Percentiles rank a stretch among this genome's conserved stretches.
Conservation (phyloP, 1,284 basidiomycete genomes). For the Stereum hirsutum region DNA sequence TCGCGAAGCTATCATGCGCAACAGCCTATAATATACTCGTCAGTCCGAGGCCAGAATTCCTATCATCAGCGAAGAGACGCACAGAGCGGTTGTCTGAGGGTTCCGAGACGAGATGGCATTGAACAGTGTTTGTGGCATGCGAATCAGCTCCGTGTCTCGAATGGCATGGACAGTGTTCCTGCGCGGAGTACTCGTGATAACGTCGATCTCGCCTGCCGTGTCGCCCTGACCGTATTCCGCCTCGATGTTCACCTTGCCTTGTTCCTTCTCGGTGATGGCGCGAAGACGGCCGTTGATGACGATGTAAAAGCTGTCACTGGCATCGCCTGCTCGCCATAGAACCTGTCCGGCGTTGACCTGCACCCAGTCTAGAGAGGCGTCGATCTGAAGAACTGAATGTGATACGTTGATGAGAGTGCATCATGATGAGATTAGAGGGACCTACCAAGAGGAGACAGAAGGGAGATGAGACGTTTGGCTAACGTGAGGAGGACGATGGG, state of each 20-base stretch:
- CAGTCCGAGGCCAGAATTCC: neutral
- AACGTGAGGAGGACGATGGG: conserved; percentile 94
- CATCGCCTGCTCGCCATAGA: conserved; percentile 86
- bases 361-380: conserved; percentile 97
- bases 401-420: neutral
- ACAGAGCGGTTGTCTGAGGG: conserved; percentile 93
- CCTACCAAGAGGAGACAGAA: conserved; percentile 85
- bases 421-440: conserved; percentile 2
- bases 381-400: conserved; percentile 85
- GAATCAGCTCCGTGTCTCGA: conserved; percentile 94
- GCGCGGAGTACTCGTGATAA: conserved; percentile 87
- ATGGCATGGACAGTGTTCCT: conserved; percentile 95
- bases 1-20: conserved; percentile 89
- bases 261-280: conserved; percentile 65
- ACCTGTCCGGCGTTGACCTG: conserved; percentile 93
- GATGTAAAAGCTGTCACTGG: conserved; percentile 93
- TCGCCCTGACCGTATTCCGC: conserved; percentile 94
- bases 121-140: conserved; percentile 96
- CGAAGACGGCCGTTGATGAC: conserved; percentile 96
- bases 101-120: conserved; percentile 92
- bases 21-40: conserved; percentile 37
- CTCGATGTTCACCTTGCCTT: conserved; percentile 72
- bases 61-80: conserved; percentile 19
- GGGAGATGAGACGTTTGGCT: conserved; percentile 91
- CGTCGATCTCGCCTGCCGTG: conserved; percentile 88